Conservation (phyloP, 257 asterid species). For the Forsythia viridissima region DNA sequence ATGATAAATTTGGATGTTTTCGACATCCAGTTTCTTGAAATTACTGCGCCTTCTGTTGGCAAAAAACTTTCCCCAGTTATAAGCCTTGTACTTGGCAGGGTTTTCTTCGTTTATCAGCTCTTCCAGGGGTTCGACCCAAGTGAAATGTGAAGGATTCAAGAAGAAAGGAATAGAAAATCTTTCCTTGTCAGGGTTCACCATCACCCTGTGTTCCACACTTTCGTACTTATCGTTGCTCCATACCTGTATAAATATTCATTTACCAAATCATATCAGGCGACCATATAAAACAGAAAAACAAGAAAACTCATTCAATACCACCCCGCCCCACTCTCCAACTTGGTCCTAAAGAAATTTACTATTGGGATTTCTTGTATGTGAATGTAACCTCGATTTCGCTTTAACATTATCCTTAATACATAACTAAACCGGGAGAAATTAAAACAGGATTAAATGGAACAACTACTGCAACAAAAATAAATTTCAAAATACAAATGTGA, state of each 20-base stretch:
- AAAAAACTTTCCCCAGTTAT: constrained; percentile 50
- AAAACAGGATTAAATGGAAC: not conserved
- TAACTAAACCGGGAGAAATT: not conserved
- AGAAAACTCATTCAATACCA: not conserved
- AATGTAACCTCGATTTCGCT: no score
- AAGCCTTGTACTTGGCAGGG: constrained; percentile 45
- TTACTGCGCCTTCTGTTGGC: constrained; percentile 38
- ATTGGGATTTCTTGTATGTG: no score
- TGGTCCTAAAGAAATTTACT: no score
- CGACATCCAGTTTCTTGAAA: constrained; percentile 52
- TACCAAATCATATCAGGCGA: not conserved
- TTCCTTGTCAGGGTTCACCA: constrained; percentile 50
- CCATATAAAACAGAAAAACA: not conserved
- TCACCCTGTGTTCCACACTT: constrained; percentile 64
- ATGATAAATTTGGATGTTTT: constrained; percentile 48
- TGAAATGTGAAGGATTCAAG: constrained; percentile 42
- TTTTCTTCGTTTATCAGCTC: constrained; percentile 39
- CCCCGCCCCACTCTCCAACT: no score
- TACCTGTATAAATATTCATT: constrained; percentile 32
- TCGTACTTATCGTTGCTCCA: constrained; percentile 64
- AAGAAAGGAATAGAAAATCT: constrained; percentile 55
- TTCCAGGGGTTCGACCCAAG: constrained; percentile 41
- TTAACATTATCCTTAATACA: not conserved
- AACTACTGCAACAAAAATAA: not conserved
- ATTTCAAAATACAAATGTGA: not conserved